Conservation (phyloP, 163 green algal genomes). For the Smithsoniella earleae region DNA sequence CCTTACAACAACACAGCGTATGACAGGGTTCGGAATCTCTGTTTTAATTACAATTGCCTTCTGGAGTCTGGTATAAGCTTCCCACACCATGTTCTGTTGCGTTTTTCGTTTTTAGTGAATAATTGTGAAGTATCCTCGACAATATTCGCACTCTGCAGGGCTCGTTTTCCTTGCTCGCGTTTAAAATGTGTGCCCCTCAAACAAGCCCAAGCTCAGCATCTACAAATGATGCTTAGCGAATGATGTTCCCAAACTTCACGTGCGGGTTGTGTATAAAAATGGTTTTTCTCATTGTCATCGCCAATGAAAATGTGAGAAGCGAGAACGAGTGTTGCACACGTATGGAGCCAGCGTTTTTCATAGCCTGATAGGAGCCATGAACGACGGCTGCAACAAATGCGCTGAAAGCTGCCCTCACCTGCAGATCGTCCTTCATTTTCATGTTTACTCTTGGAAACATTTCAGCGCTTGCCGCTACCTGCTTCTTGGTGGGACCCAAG, state of each 20-base stretch:
- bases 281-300: neutral
- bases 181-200: neutral
- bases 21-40: too few species aligned
- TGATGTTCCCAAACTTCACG: neutral
- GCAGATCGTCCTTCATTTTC: constrained; percentile 27
- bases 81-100: too few species aligned
- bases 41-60: too few species aligned
- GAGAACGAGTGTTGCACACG: neutral
- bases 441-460: constrained; percentile 31
- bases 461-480: neutral
- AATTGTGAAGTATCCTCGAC: too few species aligned
- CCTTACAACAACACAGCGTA: too few species aligned
- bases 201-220: neutral
- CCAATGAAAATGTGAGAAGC: neutral
- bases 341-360: neutral
- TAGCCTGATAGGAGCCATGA: neutral
- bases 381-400: neutral
- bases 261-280: neutral
- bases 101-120: too few species aligned
- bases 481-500: constrained; percentile 19
- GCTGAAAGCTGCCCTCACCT: neutral
- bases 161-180: constrained; percentile 15
- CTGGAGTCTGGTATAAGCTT: too few species aligned
- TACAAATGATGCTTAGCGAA: neutral
- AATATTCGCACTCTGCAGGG: constrained; percentile 27